phyloP scores from a whole-genome alignment of 805 yeast species.

The Candida wancherniae region DNA sequence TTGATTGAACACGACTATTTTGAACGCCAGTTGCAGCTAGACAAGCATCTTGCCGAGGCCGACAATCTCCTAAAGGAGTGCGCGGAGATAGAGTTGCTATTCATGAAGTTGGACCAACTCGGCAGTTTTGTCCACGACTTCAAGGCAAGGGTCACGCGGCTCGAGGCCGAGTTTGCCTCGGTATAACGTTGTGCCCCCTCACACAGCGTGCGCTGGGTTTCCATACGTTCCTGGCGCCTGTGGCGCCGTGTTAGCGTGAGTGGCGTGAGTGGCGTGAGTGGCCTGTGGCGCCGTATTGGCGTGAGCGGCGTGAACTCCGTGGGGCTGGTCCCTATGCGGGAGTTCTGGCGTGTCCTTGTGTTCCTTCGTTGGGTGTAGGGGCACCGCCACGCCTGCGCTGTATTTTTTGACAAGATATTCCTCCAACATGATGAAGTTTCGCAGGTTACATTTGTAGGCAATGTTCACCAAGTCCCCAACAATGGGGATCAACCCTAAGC shows the following conservation, averaged over 20 bases:
- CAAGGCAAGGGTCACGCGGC: conserved; percentile 13
- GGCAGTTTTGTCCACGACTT: conserved; percentile 27
- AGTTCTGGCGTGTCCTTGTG: neutral
- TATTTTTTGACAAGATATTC: conserved; percentile 33
- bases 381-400: neutral
- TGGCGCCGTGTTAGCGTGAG: too few relatives aligned
- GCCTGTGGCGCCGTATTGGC: too few relatives aligned
- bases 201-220: conserved; percentile 3
- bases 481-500: conserved; percentile 30
- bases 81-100: conserved; percentile 46
- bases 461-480: conserved; percentile 22
- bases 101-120: conserved; percentile 50
- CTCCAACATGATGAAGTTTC: conserved; percentile 28
- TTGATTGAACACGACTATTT: conserved; percentile 19
- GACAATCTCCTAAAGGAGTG: conserved; percentile 41
- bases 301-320: too few relatives aligned
- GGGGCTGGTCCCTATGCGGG: too few relatives aligned
- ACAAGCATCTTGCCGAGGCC: conserved; percentile 35
- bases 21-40: conserved; percentile 25
- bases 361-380: neutral
- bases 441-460: conserved; percentile 23
- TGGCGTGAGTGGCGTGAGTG: too few relatives aligned
- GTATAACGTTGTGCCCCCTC: neutral
- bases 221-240: conserved; percentile 2
- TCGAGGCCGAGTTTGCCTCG: conserved; percentile 15